Conservation (phyloP, 1,139 yeast species). For the Debaryomycetaceae sp. region DNA sequence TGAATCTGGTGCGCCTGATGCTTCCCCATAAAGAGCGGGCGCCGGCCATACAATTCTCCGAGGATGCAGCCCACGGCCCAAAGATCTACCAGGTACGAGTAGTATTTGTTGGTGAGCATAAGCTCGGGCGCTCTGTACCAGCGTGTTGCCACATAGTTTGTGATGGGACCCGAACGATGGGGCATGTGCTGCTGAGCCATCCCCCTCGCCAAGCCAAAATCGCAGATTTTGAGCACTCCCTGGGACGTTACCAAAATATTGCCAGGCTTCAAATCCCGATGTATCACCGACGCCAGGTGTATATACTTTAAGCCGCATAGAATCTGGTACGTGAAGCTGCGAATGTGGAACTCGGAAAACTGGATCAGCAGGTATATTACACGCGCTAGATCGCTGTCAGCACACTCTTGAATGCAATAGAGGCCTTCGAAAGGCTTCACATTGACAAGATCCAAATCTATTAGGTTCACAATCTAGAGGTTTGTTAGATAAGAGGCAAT, state of each 20-base stretch:
- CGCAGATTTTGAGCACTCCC: constrained; percentile 72
- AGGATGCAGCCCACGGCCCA: constrained; percentile 82
- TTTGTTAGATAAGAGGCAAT: neutral
- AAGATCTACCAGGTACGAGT: constrained; percentile 54
- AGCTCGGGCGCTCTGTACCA: constrained; percentile 96
- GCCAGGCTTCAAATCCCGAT: constrained; percentile 80
- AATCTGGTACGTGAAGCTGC: constrained; percentile 65
- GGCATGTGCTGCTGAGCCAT: constrained; percentile 35
- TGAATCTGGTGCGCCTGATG: constrained; percentile 54
- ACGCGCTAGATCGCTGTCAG: constrained; percentile 69
- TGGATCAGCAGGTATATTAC: constrained; percentile 70
- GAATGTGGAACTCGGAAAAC: constrained; percentile 76
- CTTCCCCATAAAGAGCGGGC: constrained; percentile 62
- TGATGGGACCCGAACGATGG: constrained; percentile 34
- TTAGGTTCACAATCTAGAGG: constrained; percentile 53
- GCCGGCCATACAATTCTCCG: constrained; percentile 63
- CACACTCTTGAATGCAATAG: constrained; percentile 70
- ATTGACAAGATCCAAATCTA: constrained; percentile 63
- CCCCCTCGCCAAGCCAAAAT: constrained; percentile 83
- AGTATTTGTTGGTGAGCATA: constrained; percentile 46
- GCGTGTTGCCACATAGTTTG: constrained; percentile 86
- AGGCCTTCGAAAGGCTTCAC: constrained; percentile 69
- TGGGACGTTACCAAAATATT: constrained; percentile 64
- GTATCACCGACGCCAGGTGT: constrained; percentile 79
- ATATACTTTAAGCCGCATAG: constrained; percentile 72